These are phyloP conservation scores for Pleoardoris graminearum DNA, from an alignment of 2,329 filamentous ascomycete species.

Conservation along the genomic window DNA sequence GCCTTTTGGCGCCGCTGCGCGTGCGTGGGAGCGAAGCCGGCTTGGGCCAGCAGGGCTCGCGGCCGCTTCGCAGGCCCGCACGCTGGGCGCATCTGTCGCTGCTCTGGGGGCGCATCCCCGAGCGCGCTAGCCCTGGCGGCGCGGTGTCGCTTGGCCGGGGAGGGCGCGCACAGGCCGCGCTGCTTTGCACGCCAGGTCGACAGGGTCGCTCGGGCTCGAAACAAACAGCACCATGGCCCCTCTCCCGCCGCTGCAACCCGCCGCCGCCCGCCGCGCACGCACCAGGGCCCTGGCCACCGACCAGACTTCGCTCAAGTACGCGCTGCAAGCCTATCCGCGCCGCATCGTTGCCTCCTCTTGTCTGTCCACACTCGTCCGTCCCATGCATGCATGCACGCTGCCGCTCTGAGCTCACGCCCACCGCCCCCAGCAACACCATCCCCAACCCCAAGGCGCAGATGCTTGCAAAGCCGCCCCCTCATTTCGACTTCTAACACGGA, in stretches of 20 bases:
- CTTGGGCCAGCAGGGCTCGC: conserved; percentile 13
- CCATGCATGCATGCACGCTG: conserved; percentile 47
- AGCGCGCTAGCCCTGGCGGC: conserved; percentile 15
- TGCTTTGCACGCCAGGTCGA: conserved; percentile 10
- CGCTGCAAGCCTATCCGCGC: conserved; percentile 34
- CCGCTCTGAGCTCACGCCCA: conserved; percentile 37
- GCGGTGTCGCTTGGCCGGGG: conserved; percentile 21
- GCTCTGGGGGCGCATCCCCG: conserved; percentile 18
- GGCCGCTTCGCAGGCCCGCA: conserved; percentile 25
- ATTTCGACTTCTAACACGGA: conserved; percentile 34
- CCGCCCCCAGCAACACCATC: conserved; percentile 34
- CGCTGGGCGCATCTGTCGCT: conserved; percentile 15
- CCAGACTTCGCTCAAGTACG: conserved; percentile 39
- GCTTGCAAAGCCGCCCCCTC: conserved; percentile 31
- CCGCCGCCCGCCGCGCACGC: conserved; percentile 42
- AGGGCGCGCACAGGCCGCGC: conserved; percentile 8
- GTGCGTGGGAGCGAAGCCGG: conserved; percentile 12
- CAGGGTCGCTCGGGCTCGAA: conserved; percentile 28
- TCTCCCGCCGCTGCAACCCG: conserved; percentile 26
- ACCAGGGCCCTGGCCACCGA: conserved; percentile 35
- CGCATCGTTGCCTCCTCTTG: conserved; percentile 17
- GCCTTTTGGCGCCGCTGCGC: conserved; percentile 36
- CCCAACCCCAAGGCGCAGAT: conserved; percentile 34
- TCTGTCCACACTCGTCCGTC: conserved; percentile 24
- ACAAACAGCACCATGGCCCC: conserved; percentile 30